Evolutionary conservation across 202 grass and related monocot genomes (phyloP).

Genomic region (Zizania palustris): DNA sequence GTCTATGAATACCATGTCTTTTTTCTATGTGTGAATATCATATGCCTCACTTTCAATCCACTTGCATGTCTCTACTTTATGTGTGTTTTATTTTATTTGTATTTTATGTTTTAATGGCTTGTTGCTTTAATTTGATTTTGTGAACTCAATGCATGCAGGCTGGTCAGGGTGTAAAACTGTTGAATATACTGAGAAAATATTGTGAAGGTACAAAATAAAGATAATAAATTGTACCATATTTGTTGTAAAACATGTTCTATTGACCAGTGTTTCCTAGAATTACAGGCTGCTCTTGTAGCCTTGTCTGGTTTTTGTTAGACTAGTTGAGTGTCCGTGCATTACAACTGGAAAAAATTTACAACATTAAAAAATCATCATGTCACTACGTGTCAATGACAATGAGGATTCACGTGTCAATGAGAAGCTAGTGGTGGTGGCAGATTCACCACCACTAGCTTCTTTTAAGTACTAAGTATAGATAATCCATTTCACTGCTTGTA

Average conservation of each 20-base stretch:
- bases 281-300: not conserved
- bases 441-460: too few species aligned
- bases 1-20: slow-evolving; percentile 1
- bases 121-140: slow-evolving; percentile 23
- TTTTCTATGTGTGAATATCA: not conserved
- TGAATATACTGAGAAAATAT: slow-evolving; percentile 93
- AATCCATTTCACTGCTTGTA: not conserved
- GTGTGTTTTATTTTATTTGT: slow-evolving; percentile 1
- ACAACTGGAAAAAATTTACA: too few species aligned
- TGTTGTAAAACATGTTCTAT: slow-evolving; percentile 26
- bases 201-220: slow-evolving; percentile 75
- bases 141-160: slow-evolving; percentile 53
- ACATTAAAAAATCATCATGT: too few species aligned
- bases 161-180: slow-evolving; percentile 79
- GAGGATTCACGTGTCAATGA: too few species aligned
- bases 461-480: too few species aligned
- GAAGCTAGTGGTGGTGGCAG: too few species aligned
- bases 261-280: slow-evolving; percentile 15
- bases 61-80: slow-evolving; percentile 1
- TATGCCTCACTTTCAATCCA: not conserved
- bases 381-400: too few species aligned
- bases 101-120: slow-evolving; percentile 2
- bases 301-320: not conserved
- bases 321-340: too few species aligned
- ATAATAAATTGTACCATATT: slow-evolving; percentile 18